These are phyloP conservation scores for Kuraishia borneana DNA, from an alignment of 805 yeast genomes.

Conservation along the genomic window DNA sequence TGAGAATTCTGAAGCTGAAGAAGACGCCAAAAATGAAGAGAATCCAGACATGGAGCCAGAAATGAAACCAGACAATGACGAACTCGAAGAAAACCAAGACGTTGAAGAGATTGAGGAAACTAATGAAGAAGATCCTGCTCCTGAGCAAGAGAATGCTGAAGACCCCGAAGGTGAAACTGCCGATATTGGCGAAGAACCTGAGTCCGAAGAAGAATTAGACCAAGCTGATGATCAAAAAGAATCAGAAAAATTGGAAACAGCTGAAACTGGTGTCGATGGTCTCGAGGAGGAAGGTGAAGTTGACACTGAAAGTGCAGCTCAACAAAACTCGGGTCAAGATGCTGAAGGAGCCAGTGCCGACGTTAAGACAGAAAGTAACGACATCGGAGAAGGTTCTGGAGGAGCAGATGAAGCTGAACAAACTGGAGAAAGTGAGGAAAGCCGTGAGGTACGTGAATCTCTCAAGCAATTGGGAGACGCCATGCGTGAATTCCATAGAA, in stretches of 20 bases:
- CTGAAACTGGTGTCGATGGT: conserved; percentile 19
- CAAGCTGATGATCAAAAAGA: conserved; percentile 11
- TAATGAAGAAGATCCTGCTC: conserved; percentile 15
- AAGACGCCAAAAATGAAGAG: conserved; percentile 16
- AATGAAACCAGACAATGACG: conserved; percentile 11
- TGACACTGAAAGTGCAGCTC: conserved; percentile 21
- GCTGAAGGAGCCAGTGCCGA: conserved; percentile 26
- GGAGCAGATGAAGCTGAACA: conserved; percentile 25
- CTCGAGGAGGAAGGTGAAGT: conserved; percentile 20
- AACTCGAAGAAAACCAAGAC: conserved; percentile 16
- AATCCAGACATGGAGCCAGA: conserved; percentile 3
- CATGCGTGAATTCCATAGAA: conserved; percentile 80
- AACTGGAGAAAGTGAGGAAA: conserved; percentile 28
- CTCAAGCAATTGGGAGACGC: conserved; percentile 87
- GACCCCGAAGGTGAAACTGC: conserved; percentile 9
- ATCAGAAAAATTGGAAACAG: conserved; percentile 21
- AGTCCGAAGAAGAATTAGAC: conserved; percentile 11
- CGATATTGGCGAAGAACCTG: conserved; percentile 14
- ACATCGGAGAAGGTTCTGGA: conserved; percentile 58
- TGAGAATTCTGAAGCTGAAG: conserved; percentile 15
- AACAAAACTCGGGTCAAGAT: conserved; percentile 20
- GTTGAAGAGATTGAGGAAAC: conserved; percentile 16
- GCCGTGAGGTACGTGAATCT: conserved; percentile 64
- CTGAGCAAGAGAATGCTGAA: conserved; percentile 15
- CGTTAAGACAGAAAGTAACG: conserved; percentile 34